Conservation (phyloP, 805 yeast genomes). For the Myxozyma sirexii region DNA sequence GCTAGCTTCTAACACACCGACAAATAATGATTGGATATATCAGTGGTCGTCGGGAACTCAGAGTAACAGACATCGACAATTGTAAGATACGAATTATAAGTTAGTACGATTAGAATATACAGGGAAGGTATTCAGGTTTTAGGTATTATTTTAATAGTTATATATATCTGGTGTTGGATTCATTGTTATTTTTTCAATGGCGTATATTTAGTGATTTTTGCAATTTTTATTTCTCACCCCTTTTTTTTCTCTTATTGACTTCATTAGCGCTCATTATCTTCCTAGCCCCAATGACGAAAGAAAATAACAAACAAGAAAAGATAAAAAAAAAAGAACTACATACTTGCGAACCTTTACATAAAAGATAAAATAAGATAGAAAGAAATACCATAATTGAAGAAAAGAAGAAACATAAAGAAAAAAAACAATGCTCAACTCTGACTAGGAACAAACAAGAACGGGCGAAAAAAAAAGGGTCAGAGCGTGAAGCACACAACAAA, state of each 20-base stretch:
- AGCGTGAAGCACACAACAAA: no score
- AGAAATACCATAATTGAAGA: neutral
- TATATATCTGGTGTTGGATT: no score
- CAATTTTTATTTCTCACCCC: neutral
- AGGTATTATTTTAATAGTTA: neutral
- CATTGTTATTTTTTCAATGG: no score
- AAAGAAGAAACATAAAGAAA: neutral
- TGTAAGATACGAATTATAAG: no score
- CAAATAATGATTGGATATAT: slow-evolving; percentile 8
- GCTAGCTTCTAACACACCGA: neutral
- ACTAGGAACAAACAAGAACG: neutral
- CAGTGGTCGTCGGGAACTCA: slow-evolving; percentile 7
- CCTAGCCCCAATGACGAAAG: no score
- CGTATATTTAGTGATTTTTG: neutral
- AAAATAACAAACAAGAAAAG: neutral
- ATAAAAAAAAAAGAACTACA: neutral
- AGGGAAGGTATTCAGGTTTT: no score
- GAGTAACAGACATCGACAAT: neutral
- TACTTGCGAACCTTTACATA: neutral
- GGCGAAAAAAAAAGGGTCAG: no score
- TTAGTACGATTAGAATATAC: no score
- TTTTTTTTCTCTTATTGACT: neutral
- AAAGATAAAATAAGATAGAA: neutral
- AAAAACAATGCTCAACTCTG: neutral
- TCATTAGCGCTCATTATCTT: no score